phyloP scores from a whole-genome alignment of 345 rosid species.

The Abelmoschus esculentus region DNA sequence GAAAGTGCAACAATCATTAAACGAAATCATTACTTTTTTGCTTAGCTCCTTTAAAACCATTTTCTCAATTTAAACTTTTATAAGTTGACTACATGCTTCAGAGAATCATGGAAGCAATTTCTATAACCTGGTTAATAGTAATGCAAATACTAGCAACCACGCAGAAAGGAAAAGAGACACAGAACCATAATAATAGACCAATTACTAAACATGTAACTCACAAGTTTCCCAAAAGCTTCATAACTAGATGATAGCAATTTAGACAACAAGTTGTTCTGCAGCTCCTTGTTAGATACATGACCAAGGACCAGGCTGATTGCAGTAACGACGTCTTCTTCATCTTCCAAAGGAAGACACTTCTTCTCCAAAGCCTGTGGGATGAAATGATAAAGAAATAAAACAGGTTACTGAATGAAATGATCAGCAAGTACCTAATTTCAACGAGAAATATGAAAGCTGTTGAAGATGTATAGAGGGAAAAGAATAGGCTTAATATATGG shows the following conservation, averaged over 20 bases:
- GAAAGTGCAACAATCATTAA: not conserved
- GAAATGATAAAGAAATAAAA: not conserved
- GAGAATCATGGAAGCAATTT: not conserved
- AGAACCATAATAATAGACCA: conserved; percentile 1
- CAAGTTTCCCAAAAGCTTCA: conserved; percentile 76
- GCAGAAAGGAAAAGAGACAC: conserved; percentile 11
- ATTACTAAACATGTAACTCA: conserved; percentile 28
- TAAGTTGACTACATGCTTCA: not conserved
- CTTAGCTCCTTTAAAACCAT: not conserved
- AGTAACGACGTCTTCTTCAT: conserved; percentile 79
- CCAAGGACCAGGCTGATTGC: conserved; percentile 68
- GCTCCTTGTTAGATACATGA: conserved; percentile 59
- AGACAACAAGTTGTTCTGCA: conserved; percentile 62
- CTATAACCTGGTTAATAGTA: not conserved
- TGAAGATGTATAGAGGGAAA: too few species aligned
- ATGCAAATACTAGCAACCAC: not conserved
- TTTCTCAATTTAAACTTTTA: not conserved
- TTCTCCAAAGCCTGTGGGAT: conserved; percentile 63
- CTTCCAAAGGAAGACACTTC: conserved; percentile 68
- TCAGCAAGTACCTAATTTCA: too few species aligned
- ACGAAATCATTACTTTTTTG: not conserved
- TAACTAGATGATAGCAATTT: conserved; percentile 82
- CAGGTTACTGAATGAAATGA: not conserved
- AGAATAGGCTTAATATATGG: too few species aligned
- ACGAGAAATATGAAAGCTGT: too few species aligned